Conservation (phyloP, 495 filamentous ascomycete genomes). For the Xylaria intraflava region DNA sequence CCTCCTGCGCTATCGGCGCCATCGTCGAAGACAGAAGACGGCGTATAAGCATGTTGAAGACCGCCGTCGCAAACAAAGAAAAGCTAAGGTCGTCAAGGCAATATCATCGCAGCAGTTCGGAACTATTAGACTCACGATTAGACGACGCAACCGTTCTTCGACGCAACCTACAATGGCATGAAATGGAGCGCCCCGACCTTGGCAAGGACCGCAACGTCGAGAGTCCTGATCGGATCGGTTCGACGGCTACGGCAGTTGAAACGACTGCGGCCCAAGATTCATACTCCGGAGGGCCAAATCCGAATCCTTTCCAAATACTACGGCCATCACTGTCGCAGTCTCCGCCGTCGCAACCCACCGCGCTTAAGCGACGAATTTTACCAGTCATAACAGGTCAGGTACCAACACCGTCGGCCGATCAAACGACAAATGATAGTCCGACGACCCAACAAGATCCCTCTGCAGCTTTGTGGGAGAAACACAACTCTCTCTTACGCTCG, state of each 20-base stretch:
- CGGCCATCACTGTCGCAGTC: background rate
- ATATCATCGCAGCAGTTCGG: slow-evolving; percentile 32
- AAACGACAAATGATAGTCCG: background rate
- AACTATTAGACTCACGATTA: slow-evolving; percentile 43
- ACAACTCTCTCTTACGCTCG: background rate
- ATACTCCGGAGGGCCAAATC: background rate
- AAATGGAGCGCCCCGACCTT: background rate
- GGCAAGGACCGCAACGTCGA: background rate
- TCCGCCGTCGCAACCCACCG: background rate
- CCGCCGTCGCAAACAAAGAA: slow-evolving; percentile 41
- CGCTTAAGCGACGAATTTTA: background rate
- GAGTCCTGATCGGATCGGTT: background rate
- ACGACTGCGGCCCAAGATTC: background rate
- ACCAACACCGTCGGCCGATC: background rate
- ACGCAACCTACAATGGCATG: slow-evolving; percentile 14
- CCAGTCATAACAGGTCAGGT: background rate
- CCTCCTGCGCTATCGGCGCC: slow-evolving; percentile 46
- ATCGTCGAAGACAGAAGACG: slow-evolving; percentile 50
- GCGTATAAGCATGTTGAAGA: slow-evolving; percentile 38
- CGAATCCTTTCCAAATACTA: background rate
- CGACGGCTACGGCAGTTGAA: no score
- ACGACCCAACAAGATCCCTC: background rate
- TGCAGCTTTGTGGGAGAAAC: background rate
- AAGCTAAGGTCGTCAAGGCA: slow-evolving; percentile 35
- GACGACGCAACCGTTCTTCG: slow-evolving; percentile 25